Percentiles rank a stretch among this genome's conserved stretches.
These are phyloP conservation scores for Fonsecaea multimorphosa DNA, from an alignment of 2,329 filamentous ascomycete species.

Conservation along the genomic window DNA sequence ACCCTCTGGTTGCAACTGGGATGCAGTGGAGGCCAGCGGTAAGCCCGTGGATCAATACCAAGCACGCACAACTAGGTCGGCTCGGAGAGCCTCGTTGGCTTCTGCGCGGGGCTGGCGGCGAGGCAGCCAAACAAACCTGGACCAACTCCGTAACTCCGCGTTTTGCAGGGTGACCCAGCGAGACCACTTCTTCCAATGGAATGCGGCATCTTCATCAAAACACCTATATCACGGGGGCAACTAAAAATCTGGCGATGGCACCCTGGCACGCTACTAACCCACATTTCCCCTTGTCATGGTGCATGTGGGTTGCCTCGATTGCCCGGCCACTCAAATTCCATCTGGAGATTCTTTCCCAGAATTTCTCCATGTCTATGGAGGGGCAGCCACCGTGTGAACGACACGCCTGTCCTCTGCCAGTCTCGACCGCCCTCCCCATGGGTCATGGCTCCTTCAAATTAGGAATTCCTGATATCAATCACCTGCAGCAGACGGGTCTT, in stretches of 20 bases:
- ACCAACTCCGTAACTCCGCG: slow-evolving; percentile 21
- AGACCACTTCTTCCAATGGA: slow-evolving; percentile 14
- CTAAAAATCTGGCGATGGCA: slow-evolving; percentile 22
- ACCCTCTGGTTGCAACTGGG: slow-evolving; percentile 6
- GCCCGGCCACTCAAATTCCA: slow-evolving; percentile 8
- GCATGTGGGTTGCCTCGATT: slow-evolving; percentile 8
- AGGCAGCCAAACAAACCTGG: slow-evolving; percentile 8
- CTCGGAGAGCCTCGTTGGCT: slow-evolving; percentile 20
- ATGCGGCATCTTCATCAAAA: slow-evolving; percentile 3
- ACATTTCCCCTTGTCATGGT: slow-evolving; percentile 6
- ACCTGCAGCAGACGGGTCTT: slow-evolving; percentile 14
- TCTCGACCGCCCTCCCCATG: slow-evolving; percentile 6
- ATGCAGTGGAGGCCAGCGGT: not conserved
- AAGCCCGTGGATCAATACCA: slow-evolving; percentile 6
- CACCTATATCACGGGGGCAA: slow-evolving; percentile 18
- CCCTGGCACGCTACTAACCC: slow-evolving; percentile 19
- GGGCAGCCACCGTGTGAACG: not conserved
- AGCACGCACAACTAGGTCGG: not conserved
- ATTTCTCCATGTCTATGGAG: not conserved
- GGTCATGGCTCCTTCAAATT: not conserved
- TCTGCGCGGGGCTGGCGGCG: slow-evolving; percentile 8
- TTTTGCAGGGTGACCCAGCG: slow-evolving; percentile 15
- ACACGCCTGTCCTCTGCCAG: not conserved
- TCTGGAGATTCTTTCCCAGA: slow-evolving; percentile 6
- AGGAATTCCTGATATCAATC: slow-evolving; percentile 21